Evolutionary conservation across 495 filamentous ascomycete species (phyloP), one percentile per base, ranked within the genome.

Genomic region (Hypoxylon cercidicola): DNA sequence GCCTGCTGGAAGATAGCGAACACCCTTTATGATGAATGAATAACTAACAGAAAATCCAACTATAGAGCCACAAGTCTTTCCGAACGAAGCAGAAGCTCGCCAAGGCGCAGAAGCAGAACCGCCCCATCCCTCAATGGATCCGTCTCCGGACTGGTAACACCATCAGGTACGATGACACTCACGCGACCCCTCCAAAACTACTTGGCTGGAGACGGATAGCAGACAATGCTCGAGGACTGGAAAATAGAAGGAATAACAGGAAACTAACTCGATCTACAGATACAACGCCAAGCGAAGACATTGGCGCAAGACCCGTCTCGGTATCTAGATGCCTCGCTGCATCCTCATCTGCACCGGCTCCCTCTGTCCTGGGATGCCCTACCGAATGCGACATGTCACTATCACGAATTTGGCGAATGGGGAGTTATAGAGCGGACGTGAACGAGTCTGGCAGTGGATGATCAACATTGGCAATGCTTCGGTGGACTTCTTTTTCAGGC

Each of bases 41-140:
- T 34, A 30, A 39, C 68, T 72, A 63, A 72, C 58, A 40, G n/a
- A 64, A 10, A 34, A 49, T 35, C 16, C 54, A 60, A 49, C 61
- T 63, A 79, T 79, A 97, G 93, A 92, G 89, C 87, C 92, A 99
- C 86, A 97, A 97, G 88, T 92, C 93, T 76, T 97, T 97, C 91
- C 90, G 91, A 79, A 96, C 92, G 81, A 99, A 99, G 94, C 90
- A 95, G 82, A 99, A 99, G 95, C 95, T 99, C 85, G 95, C 96
- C 76, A 97, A 93, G 87, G 95, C 95, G 77, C 93, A 97, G 87
- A 97, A 96, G 85, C 93, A 97, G 86, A 99, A 98, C 90, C 87
- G 96, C 73, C 95, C 95, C 64, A 97, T 99, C 80, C 95, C 95
- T 66, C 95, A 99, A 87, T 99, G 95, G 95, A 98, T 99, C 79